Percentiles rank a stretch among this genome's conserved stretches.
Evolutionary conservation across 2,329 filamentous ascomycete species (phyloP).

Genomic region (Claviceps spartinae): DNA sequence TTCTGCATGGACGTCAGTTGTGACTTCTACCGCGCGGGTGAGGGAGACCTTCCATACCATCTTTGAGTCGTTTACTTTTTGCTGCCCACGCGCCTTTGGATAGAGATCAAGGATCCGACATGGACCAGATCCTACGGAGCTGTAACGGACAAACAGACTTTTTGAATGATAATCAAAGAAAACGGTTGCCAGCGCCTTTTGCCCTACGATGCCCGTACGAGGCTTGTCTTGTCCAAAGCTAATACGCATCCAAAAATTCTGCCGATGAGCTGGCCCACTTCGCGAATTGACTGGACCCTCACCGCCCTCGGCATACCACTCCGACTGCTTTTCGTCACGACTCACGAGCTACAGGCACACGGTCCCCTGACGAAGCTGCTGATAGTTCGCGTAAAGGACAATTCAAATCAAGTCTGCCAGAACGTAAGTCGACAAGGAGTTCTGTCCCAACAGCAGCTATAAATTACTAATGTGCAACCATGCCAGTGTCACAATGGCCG

Average conservation of each 20-base stretch:
- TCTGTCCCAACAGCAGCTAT: neutral
- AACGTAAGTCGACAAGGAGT: neutral
- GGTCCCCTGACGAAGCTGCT: constrained; percentile 15
- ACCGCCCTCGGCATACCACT: constrained; percentile 30
- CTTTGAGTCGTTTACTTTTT: neutral
- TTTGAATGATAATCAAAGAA: neutral
- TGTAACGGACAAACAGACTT: neutral
- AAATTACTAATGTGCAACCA: constrained; percentile 4
- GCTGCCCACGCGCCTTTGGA: neutral
- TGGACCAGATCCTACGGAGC: neutral
- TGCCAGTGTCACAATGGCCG: constrained; percentile 33
- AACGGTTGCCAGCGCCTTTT: neutral
- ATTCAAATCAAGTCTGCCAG: constrained; percentile 3
- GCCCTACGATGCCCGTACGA: too few species aligned
- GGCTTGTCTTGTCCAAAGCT: too few species aligned
- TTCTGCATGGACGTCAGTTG: constrained; percentile 11
- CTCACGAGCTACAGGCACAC: constrained; percentile 19
- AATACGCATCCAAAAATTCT: constrained; percentile 27
- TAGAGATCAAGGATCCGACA: neutral
- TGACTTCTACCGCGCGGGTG: neutral
- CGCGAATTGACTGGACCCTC: constrained; percentile 11
- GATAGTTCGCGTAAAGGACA: constrained; percentile 14
- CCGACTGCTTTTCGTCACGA: constrained; percentile 21
- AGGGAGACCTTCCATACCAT: constrained; percentile 1
- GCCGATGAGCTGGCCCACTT: constrained; percentile 11